Conservation (phyloP, 345 rosid genomes). For the Firmiana major region DNA sequence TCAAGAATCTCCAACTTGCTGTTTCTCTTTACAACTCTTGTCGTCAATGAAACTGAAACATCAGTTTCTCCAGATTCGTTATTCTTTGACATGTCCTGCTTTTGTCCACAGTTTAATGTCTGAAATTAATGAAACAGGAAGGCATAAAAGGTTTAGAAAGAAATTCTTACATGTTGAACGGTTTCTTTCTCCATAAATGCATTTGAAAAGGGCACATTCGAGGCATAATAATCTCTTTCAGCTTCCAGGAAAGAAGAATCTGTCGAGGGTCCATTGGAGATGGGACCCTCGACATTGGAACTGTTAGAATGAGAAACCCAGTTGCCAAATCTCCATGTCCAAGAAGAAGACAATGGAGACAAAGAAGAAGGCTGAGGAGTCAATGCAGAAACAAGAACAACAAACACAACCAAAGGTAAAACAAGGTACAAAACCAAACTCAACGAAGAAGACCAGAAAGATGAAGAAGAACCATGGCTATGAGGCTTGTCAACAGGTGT, state of each 20-base stretch:
- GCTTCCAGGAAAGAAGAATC: not conserved
- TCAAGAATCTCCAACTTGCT: conserved; percentile 32
- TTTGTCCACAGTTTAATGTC: not conserved
- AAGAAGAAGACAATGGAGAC: not conserved
- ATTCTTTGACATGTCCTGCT: not conserved
- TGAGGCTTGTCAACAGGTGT: not conserved
- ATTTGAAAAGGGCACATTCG: not conserved
- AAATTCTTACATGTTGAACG: not conserved
- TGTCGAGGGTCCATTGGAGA: not conserved
- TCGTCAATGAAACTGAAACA: not conserved
- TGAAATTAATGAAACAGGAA: not conserved
- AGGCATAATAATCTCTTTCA: not conserved
- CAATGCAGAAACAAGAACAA: not conserved
- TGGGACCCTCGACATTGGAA: no score
- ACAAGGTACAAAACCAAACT: not conserved
- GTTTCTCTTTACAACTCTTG: not conserved
- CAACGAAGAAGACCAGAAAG: not conserved
- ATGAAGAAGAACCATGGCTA: not conserved
- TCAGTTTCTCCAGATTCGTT: not conserved
- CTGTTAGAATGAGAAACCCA: no score
- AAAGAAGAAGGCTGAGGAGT: not conserved
- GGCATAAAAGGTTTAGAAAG: not conserved
- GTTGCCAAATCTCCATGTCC: not conserved
- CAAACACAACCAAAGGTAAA: not conserved
- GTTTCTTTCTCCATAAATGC: not conserved